phyloP scores from a whole-genome alignment of 345 rosid genomes.

The Anastatica hierochuntica region DNA sequence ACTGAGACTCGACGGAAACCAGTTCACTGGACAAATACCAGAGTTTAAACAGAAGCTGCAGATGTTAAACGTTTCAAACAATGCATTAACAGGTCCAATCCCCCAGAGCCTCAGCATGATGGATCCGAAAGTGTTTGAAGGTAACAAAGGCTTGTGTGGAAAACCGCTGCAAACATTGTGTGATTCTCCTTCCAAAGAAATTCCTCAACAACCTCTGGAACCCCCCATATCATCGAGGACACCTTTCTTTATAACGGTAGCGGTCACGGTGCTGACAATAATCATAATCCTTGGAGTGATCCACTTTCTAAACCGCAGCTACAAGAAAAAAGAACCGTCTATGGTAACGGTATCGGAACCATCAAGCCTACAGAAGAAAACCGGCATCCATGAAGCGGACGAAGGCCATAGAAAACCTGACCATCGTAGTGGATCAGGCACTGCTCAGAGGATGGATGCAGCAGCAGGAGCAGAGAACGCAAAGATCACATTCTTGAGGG shows the following conservation, averaged over 20 bases:
- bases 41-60: slow-evolving; percentile 31
- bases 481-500: slow-evolving; percentile 59
- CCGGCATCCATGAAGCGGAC: slow-evolving; percentile 28
- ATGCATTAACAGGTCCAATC: slow-evolving; percentile 49
- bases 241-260: slow-evolving; percentile 11
- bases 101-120: slow-evolving; percentile 37
- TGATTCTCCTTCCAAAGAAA: neutral
- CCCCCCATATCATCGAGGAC: neutral
- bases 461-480: neutral
- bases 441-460: slow-evolving; percentile 15
- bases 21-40: slow-evolving; percentile 54
- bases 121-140: slow-evolving; percentile 38
- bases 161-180: slow-evolving; percentile 36
- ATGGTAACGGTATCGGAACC: slow-evolving; percentile 34
- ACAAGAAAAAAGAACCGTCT: neutral
- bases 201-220: slow-evolving; percentile 6
- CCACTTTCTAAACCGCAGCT: neutral
- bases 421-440: neutral
- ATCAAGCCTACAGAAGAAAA: slow-evolving; percentile 39
- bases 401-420: neutral
- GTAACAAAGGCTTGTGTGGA: slow-evolving; percentile 68
- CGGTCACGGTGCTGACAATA: slow-evolving; percentile 20
- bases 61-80: slow-evolving; percentile 47
- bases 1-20: slow-evolving; percentile 53
- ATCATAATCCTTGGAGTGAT: slow-evolving; percentile 6